phyloP scores from a whole-genome alignment of 1,284 basidiomycete genomes.

The Ustilago trichophora region DNA sequence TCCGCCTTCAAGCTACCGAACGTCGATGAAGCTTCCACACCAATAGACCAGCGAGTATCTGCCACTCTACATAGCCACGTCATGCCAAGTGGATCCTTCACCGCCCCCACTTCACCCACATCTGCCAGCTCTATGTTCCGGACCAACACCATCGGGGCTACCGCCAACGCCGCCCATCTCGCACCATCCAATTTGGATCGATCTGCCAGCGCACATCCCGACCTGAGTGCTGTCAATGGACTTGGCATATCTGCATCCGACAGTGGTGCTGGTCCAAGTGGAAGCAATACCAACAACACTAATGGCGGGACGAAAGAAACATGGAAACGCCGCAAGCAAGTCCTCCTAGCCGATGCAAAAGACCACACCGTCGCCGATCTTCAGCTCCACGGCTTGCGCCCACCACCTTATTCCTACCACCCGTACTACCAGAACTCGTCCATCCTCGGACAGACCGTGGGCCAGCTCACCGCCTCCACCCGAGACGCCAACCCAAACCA shows the following conservation, averaged over 20 bases:
- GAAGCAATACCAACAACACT: neutral
- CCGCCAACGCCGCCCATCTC: neutral
- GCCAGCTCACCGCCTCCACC: slow-evolving; percentile 25
- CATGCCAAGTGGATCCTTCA: slow-evolving; percentile 17
- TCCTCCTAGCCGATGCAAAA: slow-evolving; percentile 49
- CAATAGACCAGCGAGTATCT: neutral
- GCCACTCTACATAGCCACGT: neutral
- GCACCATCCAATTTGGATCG: slow-evolving; percentile 10
- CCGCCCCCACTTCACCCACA: slow-evolving; percentile 23
- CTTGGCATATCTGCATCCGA: slow-evolving; percentile 30
- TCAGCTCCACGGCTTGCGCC: slow-evolving; percentile 51
- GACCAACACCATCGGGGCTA: slow-evolving; percentile 15
- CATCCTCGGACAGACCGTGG: slow-evolving; percentile 32
- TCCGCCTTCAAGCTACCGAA: slow-evolving; percentile 21
- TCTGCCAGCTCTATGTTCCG: slow-evolving; percentile 22
- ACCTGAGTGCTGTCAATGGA: slow-evolving; percentile 19
- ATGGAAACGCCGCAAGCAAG: slow-evolving; percentile 55
- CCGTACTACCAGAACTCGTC: slow-evolving; percentile 41
- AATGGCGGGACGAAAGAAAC: slow-evolving; percentile 48
- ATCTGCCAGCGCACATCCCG: slow-evolving; percentile 22
- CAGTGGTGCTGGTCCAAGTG: neutral
- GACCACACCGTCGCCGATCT: slow-evolving; percentile 56
- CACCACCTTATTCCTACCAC: slow-evolving; percentile 42
- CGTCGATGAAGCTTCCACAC: neutral
- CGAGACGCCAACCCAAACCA: slow-evolving; percentile 30